Evolutionary conservation across 116 monocot genomes (phyloP).

Genomic region (Iris pallida): DNA sequence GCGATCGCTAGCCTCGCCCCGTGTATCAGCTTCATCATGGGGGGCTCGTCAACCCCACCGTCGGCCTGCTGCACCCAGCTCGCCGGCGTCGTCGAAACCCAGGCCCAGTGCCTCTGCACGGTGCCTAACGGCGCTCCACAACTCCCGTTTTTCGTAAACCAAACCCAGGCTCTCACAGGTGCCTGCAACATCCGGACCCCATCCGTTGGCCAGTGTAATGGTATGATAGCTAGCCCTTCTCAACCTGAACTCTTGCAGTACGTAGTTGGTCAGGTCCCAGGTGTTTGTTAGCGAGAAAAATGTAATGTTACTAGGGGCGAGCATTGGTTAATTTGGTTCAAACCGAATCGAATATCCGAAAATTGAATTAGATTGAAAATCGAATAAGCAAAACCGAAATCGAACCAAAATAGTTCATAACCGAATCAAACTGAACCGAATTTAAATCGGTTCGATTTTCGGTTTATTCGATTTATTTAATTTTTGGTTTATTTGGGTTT

Average conservation of each 20-base stretch:
- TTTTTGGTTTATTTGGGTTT: too few species aligned
- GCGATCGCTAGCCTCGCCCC: conserved; percentile 20
- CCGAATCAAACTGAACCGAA: too few species aligned
- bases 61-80: conserved; percentile 40
- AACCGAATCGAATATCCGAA: too few species aligned
- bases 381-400: too few species aligned
- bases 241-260: neutral
- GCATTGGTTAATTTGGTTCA: too few species aligned
- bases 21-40: conserved; percentile 28
- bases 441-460: too few species aligned
- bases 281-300: too few species aligned
- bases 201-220: conserved; percentile 17
- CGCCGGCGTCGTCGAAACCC: conserved; percentile 19
- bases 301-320: too few species aligned
- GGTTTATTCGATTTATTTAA: too few species aligned
- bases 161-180: conserved; percentile 15
- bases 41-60: conserved; percentile 26
- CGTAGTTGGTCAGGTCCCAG: too few species aligned
- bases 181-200: conserved; percentile 28
- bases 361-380: too few species aligned
- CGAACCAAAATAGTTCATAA: too few species aligned
- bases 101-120: conserved; percentile 34
- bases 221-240: conserved; percentile 9
- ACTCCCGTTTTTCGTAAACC: conserved; percentile 17
- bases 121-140: conserved; percentile 23